Evolutionary conservation across 2,329 filamentous ascomycete species (phyloP).

Genomic region (Xylariaceae sp.): DNA sequence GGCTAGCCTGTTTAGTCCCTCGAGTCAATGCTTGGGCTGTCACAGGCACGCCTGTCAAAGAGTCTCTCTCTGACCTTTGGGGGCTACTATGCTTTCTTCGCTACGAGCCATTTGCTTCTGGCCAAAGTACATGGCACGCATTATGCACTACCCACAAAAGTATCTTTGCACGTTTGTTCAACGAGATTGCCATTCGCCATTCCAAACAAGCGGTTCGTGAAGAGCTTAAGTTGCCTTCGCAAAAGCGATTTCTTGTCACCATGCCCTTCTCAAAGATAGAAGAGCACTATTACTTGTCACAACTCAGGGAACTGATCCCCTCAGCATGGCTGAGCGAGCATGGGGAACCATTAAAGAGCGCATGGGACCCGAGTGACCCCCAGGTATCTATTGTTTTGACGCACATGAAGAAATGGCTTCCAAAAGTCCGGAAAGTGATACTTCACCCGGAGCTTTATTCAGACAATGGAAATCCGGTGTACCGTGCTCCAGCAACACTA

Average conservation of each 20-base stretch:
- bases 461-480: conserved; percentile 60
- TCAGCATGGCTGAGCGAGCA: conserved; percentile 55
- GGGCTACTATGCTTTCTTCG: conserved; percentile 78
- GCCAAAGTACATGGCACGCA: conserved; percentile 61
- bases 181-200: conserved; percentile 71
- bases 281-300: conserved; percentile 76
- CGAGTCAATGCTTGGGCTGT: conserved; percentile 87
- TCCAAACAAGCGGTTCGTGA: conserved; percentile 76
- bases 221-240: conserved; percentile 74
- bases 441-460: conserved; percentile 79
- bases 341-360: conserved; percentile 35
- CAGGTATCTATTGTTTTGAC: no score
- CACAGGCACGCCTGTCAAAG: conserved; percentile 83
- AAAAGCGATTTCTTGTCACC: conserved; percentile 82
- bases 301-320: conserved; percentile 72
- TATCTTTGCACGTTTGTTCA: conserved; percentile 66
- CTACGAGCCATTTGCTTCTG: conserved; percentile 70
- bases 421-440: conserved; percentile 73
- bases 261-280: conserved; percentile 88
- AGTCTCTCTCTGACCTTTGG: conserved; percentile 70
- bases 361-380: conserved; percentile 60
- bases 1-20: conserved; percentile 73
- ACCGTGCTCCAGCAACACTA: conserved; percentile 52
- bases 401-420: conserved; percentile 47
- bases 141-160: conserved; percentile 58